phyloP scores from a whole-genome alignment of 2,329 filamentous ascomycete species.

The Ophiosphaerella narmari region DNA sequence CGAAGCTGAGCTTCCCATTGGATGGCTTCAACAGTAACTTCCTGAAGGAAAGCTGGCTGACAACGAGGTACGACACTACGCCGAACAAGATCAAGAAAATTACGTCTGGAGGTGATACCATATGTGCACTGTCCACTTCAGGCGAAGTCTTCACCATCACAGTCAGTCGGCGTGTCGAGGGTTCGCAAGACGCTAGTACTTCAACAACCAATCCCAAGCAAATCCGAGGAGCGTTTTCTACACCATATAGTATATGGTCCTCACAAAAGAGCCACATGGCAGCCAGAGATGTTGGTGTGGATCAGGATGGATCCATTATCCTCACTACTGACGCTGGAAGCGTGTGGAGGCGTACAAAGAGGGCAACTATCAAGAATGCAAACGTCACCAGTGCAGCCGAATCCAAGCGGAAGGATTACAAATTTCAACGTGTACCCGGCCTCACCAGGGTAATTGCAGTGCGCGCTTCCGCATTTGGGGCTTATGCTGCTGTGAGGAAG shows the following conservation, averaged over 20 bases:
- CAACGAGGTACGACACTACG: slow-evolving; percentile 66
- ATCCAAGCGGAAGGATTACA: slow-evolving; percentile 82
- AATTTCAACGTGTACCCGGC: slow-evolving; percentile 88
- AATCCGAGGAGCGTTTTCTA: slow-evolving; percentile 79
- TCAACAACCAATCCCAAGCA: slow-evolving; percentile 94
- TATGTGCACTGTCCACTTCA: slow-evolving; percentile 81
- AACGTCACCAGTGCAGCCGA: slow-evolving; percentile 56
- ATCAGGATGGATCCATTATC: slow-evolving; percentile 92
- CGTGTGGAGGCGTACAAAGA: slow-evolving; percentile 86
- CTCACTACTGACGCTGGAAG: slow-evolving; percentile 90
- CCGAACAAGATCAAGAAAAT: slow-evolving; percentile 75
- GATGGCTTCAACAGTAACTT: slow-evolving; percentile 74
- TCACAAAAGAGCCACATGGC: slow-evolving; percentile 83
- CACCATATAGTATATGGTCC: slow-evolving; percentile 84
- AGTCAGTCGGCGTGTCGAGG: slow-evolving; percentile 70
- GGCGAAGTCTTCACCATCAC: slow-evolving; percentile 89
- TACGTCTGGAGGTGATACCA: slow-evolving; percentile 84
- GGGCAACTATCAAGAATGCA: slow-evolving; percentile 77
- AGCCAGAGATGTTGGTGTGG: slow-evolving; percentile 82
- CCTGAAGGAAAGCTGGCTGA: slow-evolving; percentile 67
- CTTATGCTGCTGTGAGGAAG: slow-evolving; percentile 83
- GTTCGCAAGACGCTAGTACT: slow-evolving; percentile 59
- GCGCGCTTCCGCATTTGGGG: slow-evolving; percentile 84
- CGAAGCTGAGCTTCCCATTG: slow-evolving; percentile 82
- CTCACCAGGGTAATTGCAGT: slow-evolving; percentile 84